Base-by-base conservation (phyloP, 805 yeast species). In the Monosporozyma solicola region DNA sequence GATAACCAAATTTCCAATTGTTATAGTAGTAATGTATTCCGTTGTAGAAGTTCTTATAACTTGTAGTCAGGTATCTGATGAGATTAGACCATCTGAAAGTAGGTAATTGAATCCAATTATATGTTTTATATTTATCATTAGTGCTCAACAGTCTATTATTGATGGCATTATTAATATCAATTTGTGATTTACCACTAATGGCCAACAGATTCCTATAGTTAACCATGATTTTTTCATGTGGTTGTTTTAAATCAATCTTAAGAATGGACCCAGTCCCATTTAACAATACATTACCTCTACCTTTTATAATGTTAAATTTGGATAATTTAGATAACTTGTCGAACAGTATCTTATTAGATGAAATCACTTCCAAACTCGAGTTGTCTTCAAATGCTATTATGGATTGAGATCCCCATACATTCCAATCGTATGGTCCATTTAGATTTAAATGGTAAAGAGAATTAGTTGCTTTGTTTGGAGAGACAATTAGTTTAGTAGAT, bases 391-490 rank as follows among this genome's bases (percentile, higher is more conserved):
- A 65, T 1, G 67, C 66, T 9, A 66, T 61, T 31, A 66, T 55
- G 1, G 68, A 56, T 51, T 62, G 54, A 41, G 56, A 55, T 8
- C 67, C 68, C 58, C 59, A 61, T 2, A 67, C 58, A 47, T 60
- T 61, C 71, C 71, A 67, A 54, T 67, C 71, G 9, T 51, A 48
- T 1, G 64, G 53, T 3, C 71, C 71, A 35, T 51, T 52, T 25
- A 59, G 27, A 10, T 51, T 58, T 24, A 57, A 33, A 48, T 53
- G 54, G 13, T 51, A 55, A 16, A 59, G 25, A 3, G 59, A 43
- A 13, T 53, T 50, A 16, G 46, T 54, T n/a, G 39, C 44, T 9
- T 46, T 44, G 1, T 37, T n/a, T 39, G 43, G 25, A 39, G 24
- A 20, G 9, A 43, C 25, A 24, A 43, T 43, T 24, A 43, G 15